Percentiles rank a stretch among this genome's conserved stretches.
phyloP scores from a whole-genome alignment of 202 grass and related monocot genomes.

The Musa balbisiana region DNA sequence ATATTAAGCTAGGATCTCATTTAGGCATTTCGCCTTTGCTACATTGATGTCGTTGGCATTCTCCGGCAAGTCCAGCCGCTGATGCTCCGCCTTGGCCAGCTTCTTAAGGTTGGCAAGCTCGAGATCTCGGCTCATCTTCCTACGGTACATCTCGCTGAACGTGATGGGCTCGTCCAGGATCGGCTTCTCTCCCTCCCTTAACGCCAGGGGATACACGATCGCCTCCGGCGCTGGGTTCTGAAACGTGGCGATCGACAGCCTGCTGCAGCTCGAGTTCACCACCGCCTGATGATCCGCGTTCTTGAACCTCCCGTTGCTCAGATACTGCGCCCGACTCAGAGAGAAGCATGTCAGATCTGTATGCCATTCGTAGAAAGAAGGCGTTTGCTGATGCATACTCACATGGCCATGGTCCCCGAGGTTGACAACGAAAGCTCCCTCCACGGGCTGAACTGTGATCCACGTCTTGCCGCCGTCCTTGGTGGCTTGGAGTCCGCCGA shows the following conservation, averaged over 20 bases:
- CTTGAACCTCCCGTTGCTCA: conserved; percentile 95
- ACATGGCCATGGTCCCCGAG: conserved; percentile 90
- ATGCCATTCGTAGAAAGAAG: too few relatives aligned
- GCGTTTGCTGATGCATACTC: conserved; percentile 9
- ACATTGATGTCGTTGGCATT: conserved; percentile 6
- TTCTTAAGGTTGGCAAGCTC: conserved; percentile 70
- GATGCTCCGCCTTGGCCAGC: conserved; percentile 34
- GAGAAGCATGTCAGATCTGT: too few relatives aligned
- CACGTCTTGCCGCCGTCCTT: conserved; percentile 69
- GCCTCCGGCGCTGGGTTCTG: conserved; percentile 84
- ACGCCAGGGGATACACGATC: conserved; percentile 61
- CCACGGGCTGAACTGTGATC: conserved; percentile 73
- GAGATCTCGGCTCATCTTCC: conserved; percentile 68
- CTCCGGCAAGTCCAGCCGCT: conserved; percentile 1
- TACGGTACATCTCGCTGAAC: conserved; percentile 73
- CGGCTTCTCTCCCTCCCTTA: conserved; percentile 58
- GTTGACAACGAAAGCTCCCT: conserved; percentile 77
- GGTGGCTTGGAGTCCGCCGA: conserved; percentile 88
- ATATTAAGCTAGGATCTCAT: conserved; percentile 55
- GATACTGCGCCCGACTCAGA: conserved; percentile 27
- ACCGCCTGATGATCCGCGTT: conserved; percentile 91
- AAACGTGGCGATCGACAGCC: conserved; percentile 83
- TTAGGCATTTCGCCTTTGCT: conserved; percentile 30
- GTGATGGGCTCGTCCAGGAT: conserved; percentile 66
- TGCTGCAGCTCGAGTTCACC: conserved; percentile 65